Evolutionary conservation across 1,139 yeast genomes (phyloP).

Genomic region (Kurtzmaniella quercitrusa): DNA sequence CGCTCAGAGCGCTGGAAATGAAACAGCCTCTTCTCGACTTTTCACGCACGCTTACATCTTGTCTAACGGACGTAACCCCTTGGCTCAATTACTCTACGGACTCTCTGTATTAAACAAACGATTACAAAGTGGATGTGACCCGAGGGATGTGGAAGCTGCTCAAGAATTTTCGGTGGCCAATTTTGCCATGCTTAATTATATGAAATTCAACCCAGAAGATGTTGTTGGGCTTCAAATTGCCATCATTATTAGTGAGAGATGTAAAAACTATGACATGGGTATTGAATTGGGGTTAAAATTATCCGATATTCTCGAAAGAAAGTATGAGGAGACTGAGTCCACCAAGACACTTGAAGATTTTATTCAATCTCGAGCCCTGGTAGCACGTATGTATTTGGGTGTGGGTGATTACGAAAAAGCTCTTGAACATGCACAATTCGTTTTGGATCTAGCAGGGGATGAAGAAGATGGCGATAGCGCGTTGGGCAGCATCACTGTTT

Average conservation of each 20-base stretch:
- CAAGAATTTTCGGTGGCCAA: slow-evolving; percentile 67
- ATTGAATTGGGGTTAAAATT: slow-evolving; percentile 43
- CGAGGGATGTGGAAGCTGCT: slow-evolving; percentile 52
- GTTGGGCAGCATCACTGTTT: slow-evolving; percentile 28
- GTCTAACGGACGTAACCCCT: slow-evolving; percentile 69
- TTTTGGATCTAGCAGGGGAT: slow-evolving; percentile 48
- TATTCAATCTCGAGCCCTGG: slow-evolving; percentile 60
- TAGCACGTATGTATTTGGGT: slow-evolving; percentile 70
- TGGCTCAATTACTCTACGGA: slow-evolving; percentile 72
- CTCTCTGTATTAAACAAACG: slow-evolving; percentile 47
- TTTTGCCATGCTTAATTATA: slow-evolving; percentile 67
- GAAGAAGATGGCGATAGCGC: slow-evolving; percentile 16
- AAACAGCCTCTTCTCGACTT: slow-evolving; percentile 45
- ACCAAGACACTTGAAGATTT: slow-evolving; percentile 44
- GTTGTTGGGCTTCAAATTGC: slow-evolving; percentile 58
- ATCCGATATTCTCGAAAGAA: slow-evolving; percentile 47
- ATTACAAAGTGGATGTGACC: slow-evolving; percentile 35
- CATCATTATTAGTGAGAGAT: slow-evolving; percentile 62
- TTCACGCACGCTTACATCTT: slow-evolving; percentile 76
- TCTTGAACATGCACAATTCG: slow-evolving; percentile 55
- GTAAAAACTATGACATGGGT: slow-evolving; percentile 57
- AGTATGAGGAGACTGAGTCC: slow-evolving; percentile 56
- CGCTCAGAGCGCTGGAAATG: slow-evolving; percentile 55
- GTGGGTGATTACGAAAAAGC: slow-evolving; percentile 51
- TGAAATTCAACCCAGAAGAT: slow-evolving; percentile 64